Conservation (phyloP, 495 filamentous ascomycete genomes). For the Bombardia bombarda region DNA sequence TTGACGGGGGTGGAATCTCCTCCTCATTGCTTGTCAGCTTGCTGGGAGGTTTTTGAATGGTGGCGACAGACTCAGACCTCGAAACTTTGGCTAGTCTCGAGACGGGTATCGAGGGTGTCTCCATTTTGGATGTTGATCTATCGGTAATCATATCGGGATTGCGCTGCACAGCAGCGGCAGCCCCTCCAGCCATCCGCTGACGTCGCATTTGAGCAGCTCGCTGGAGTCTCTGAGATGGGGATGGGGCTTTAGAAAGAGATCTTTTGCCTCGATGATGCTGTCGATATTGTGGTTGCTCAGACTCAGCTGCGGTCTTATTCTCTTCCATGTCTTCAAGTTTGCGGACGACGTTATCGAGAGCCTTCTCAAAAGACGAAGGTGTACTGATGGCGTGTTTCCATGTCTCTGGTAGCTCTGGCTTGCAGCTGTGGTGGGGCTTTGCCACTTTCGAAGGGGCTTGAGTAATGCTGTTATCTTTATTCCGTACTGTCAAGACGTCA, state of each 20-base stretch:
- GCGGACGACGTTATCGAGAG: constrained; percentile 27
- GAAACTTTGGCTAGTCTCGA: not conserved
- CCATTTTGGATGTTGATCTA: not conserved
- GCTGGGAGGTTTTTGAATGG: too few relatives aligned
- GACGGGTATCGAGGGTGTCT: not conserved
- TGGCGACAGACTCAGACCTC: not conserved
- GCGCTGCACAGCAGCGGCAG: too few relatives aligned
- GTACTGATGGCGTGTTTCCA: constrained; percentile 23
- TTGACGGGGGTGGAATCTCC: too few relatives aligned
- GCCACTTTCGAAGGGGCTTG: not conserved
- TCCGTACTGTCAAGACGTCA: not conserved
- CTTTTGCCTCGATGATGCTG: not conserved
- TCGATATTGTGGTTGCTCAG: too few relatives aligned
- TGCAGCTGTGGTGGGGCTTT: constrained; percentile 9
- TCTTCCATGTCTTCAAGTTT: constrained; percentile 26
- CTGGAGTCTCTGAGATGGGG: constrained; percentile 11
- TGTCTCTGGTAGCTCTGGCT: constrained; percentile 19
- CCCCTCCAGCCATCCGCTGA: constrained; percentile 5
- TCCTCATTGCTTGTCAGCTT: not conserved
- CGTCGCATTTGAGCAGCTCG: constrained; percentile 10
- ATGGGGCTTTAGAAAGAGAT: constrained; percentile 3
- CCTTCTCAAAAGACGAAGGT: constrained; percentile 27
- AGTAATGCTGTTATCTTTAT: not conserved
- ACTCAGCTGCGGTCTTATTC: not conserved
- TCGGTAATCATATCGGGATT: not conserved